phyloP scores from a whole-genome alignment of 2,329 filamentous ascomycete genomes.

The Paraphoma chrysanthemicola region DNA sequence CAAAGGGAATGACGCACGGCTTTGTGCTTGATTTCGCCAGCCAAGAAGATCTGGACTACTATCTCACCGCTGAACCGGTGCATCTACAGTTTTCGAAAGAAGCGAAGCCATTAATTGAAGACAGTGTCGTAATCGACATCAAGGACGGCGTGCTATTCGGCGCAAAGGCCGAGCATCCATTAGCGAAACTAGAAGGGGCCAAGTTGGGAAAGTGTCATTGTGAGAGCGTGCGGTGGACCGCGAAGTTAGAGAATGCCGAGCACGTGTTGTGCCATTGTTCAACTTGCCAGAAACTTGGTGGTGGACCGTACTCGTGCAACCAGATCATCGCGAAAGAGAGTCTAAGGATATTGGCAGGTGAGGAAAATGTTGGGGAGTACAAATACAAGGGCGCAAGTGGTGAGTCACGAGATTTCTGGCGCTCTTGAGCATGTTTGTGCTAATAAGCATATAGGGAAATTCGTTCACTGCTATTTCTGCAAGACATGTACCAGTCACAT shows the following conservation, averaged over 20 bases:
- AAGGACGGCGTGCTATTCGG: conserved; percentile 43
- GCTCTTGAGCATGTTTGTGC: not conserved
- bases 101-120: conserved; percentile 40
- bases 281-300: conserved; percentile 46
- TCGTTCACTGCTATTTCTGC: conserved; percentile 49
- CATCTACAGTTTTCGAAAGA: conserved; percentile 37
- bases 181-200: conserved; percentile 5
- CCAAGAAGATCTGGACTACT: conserved; percentile 44
- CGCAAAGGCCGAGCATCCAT: conserved; percentile 24
- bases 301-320: conserved; percentile 46
- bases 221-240: conserved; percentile 31
- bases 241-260: conserved; percentile 30
- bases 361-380: conserved; percentile 34
- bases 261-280: conserved; percentile 48
- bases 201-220: conserved; percentile 44
- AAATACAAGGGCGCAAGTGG: conserved; percentile 43
- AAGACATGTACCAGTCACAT: conserved; percentile 49
- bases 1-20: conserved; percentile 45
- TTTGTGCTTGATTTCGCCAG: conserved; percentile 44
- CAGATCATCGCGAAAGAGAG: conserved; percentile 42
- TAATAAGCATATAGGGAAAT: conserved; percentile 29
- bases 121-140: conserved; percentile 43
- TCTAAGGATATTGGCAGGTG: conserved; percentile 32
- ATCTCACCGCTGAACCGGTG: conserved; percentile 38
- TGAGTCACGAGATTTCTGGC: conserved; percentile 1